Conservation (phyloP, 345 rosid genomes). For the Salix viminalis region DNA sequence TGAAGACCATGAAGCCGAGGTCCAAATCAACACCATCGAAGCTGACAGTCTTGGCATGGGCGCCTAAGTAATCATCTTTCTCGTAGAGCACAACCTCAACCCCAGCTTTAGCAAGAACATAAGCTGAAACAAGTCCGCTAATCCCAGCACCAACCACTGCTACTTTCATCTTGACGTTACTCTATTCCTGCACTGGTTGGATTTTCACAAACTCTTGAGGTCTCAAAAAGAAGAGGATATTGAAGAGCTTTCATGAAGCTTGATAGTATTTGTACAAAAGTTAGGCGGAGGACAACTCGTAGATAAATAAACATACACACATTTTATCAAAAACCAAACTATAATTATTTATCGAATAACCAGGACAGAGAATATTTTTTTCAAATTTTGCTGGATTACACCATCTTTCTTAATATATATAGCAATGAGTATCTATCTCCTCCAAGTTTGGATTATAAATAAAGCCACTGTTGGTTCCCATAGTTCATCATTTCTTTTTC, state of each 20-base stretch:
- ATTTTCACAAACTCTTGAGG: neutral
- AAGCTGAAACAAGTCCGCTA: constrained; percentile 56
- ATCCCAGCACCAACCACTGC: constrained; percentile 70
- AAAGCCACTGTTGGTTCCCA: neutral
- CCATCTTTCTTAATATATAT: no score
- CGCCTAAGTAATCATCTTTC: constrained; percentile 53
- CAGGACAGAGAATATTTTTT: neutral
- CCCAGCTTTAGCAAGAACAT: constrained; percentile 45
- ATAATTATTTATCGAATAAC: no score
- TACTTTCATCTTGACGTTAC: constrained; percentile 31
- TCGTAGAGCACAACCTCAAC: constrained; percentile 50
- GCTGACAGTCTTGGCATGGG: constrained; percentile 56
- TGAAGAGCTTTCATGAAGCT: neutral
- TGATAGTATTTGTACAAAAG: no score
- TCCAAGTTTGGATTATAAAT: no score
- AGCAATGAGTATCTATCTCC: no score
- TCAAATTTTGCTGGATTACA: no score
- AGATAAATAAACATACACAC: neutral
- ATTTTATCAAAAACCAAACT: neutral
- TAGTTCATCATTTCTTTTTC: neutral
- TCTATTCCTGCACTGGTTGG: neutral
- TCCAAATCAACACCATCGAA: constrained; percentile 55
- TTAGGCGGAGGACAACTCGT: neutral
- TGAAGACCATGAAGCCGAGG: constrained; percentile 69
- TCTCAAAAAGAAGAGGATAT: neutral